Base-by-base conservation (phyloP, 1,139 yeast species). In the Yamadazyma jaroonii region DNA sequence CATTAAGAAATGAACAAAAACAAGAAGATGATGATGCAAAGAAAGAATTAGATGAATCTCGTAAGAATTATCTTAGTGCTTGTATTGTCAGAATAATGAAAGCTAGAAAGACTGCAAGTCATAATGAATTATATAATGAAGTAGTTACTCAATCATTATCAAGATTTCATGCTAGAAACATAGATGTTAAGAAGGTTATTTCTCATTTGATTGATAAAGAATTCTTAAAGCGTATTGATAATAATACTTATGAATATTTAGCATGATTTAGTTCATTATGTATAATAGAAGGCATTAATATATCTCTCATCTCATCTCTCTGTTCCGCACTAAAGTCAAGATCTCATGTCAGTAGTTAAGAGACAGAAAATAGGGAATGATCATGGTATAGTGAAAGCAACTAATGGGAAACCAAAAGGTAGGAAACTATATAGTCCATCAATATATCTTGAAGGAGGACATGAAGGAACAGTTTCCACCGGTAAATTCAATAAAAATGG, bases 21-120 rank as follows among this genome's bases (percentile, higher is more conserved):
- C 85, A 76, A 47, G 97, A 92, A 54, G 79, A 79, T 30, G 90
- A 82, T 37, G 95, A 87, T 46, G 81, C 95, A 1, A 83, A 79
- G 51, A 84, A 83, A 61, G 96, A 89, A 56, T 79, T 92, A 46
- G 89, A 83, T 50, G 92, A 88, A 54, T 87, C 89, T 43, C 79
- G 97, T 52, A 87, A 84, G 66, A 79, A 85, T 56, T 84, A 83
- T 64, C 72, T 92, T 53, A 87, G 89, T 56, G 96, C 97, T 2
- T 86, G 95, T 53, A 88, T 92, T 62, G 98, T 92, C 32, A 78
- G 98, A 53, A 87, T 92, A 54, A 92, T 92, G 97, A 92, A 92
- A 67, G 90, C 96, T 1, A 77, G 97, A 55, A 85, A 89, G 61
- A 74, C 72, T 36, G 71, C 88, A 50, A 79, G 80, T 45, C 97